A percentile compares a stretch with the other conserved stretches of the same genome.
Evolutionary conservation across 1,284 basidiomycete species (phyloP).

Genomic region (Kalmanozyma brasiliensis): DNA sequence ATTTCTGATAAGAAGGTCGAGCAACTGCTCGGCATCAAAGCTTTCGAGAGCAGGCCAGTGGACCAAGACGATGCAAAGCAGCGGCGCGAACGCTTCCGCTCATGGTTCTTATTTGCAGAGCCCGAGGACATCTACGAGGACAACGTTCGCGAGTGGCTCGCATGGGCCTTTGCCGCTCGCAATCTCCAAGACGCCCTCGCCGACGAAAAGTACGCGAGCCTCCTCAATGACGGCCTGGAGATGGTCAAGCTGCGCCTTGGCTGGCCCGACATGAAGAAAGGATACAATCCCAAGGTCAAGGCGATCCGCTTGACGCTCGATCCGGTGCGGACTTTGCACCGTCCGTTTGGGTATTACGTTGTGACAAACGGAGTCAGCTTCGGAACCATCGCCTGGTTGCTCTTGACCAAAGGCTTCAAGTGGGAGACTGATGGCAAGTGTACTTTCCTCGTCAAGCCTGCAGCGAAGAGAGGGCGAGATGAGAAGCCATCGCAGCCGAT

Average conservation of each 20-base stretch:
- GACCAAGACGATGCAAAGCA: neutral
- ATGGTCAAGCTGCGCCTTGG: constrained; percentile 5
- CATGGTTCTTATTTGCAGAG: constrained; percentile 3
- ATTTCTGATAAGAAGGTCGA: neutral
- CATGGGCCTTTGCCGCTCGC: constrained; percentile 4
- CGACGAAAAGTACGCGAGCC: neutral
- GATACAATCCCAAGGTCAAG: neutral
- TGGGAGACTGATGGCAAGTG: constrained; percentile 12
- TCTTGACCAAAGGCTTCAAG: constrained; percentile 14
- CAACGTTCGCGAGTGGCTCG: constrained; percentile 1
- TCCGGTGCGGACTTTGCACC: neutral
- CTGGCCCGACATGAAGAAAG: constrained; percentile 2
- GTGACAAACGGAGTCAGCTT: constrained; percentile 1
- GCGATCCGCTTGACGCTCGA: neutral
- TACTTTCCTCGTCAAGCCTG: constrained; percentile 28
- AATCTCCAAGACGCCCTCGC: neutral
- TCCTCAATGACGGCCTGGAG: constrained; percentile 2
- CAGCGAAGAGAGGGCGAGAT: neutral
- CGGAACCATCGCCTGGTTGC: neutral
- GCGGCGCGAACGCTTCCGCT: neutral
- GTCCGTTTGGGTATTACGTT: constrained; percentile 2
- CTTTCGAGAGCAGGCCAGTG: neutral
- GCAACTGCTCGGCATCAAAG: neutral
- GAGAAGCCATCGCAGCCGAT: constrained; percentile 18
- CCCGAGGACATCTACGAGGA: constrained; percentile 2